Evolutionary conservation across 345 rosid species (phyloP).

Genomic region (Sisymbrium irio): DNA sequence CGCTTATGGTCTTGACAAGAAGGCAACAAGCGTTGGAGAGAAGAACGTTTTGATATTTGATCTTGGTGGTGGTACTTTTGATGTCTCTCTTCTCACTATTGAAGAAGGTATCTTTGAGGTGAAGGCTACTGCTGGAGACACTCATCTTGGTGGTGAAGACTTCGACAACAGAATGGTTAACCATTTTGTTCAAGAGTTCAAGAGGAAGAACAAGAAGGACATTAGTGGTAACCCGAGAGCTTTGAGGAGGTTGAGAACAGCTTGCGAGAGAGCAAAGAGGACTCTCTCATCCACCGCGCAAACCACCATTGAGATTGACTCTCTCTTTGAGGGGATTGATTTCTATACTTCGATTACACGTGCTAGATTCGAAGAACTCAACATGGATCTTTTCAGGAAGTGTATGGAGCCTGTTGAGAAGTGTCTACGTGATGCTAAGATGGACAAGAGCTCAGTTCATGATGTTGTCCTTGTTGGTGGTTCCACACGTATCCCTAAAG

Average conservation of each 20-base stretch:
- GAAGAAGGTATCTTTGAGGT: neutral
- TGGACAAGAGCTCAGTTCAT: neutral
- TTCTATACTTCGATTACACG: neutral
- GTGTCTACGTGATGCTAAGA: neutral
- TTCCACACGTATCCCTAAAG: neutral
- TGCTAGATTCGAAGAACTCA: neutral
- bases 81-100: neutral
- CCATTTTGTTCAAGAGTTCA: neutral
- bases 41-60: neutral
- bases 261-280: neutral
- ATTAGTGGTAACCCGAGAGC: neutral
- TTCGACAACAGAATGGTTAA: neutral
- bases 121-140: neutral
- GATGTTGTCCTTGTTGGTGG: neutral
- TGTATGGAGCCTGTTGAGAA: slow-evolving; percentile 3
- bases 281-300: neutral
- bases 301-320: neutral
- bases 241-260: neutral
- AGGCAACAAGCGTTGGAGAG: neutral
- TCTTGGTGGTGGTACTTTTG: neutral
- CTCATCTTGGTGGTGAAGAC: neutral
- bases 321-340: neutral
- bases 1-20: neutral
- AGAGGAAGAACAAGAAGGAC: neutral
- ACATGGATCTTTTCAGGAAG: neutral